Evolutionary conservation across 768 basidiomycete genomes (phyloP), one percentile per base, ranked within the genome.

Genomic region (Naganishia friedmannii): DNA sequence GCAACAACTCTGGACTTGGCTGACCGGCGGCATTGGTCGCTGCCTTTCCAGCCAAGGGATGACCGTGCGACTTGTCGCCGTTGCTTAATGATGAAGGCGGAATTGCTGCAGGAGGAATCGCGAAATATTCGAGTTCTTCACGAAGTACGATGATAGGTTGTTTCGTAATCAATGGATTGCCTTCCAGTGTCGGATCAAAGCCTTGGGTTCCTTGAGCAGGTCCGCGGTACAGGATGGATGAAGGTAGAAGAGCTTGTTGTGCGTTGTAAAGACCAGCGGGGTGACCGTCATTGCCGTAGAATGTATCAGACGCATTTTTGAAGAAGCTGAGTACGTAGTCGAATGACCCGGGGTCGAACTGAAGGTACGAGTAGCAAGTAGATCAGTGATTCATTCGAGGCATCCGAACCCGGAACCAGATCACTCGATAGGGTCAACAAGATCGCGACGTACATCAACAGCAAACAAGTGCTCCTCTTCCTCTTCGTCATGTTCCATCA

Each of bases 141-240:
- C 96, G 87, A 31, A 99, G 88, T 57, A 99, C 95, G 75, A 98
- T 98, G 78, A 99, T 97, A 32, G 95, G 94, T 82, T 98, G 96
- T 83, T 98, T 97, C 57, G 89, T 86, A 66, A 97, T 85, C 48
- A 99, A 85, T 0, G 96, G 96, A 77, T 97, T 98, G 80, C 93
- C 91, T 6, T 71, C 72, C 12, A 60, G 57, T 26, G 60, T 28
- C 13, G 21, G 60, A 28, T 63, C 60, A 34, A 63, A 63, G 21
- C 23, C 56, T 71, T 69, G 65, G 87, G 86, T 34, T 87, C 84
- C 21, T 88, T 34, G 60, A 9, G 60, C 10, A 21, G 60, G 81
- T 23, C 84, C 84, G 77, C 88, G 87, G 71, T 86, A 88, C 72
- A 87, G 85, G 23, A 63, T 63, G 39, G 60, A 63, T 1, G 60